Evolutionary conservation across 345 rosid species (phyloP).

Genomic region (Luvunga scandens): DNA sequence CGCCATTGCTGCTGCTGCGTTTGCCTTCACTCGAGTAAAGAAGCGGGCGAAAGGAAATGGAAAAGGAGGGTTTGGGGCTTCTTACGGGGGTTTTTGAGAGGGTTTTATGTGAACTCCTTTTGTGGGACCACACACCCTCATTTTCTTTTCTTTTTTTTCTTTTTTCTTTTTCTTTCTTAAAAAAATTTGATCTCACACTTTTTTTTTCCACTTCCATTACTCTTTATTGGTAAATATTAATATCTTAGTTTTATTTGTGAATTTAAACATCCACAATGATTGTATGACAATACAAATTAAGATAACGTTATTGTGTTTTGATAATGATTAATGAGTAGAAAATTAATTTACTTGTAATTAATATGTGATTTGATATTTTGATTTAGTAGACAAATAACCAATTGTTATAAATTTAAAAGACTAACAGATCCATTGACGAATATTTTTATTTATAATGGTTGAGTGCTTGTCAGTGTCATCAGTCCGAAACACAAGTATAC

Average conservation of each 20-base stretch:
- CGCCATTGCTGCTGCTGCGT: slow-evolving; percentile 46
- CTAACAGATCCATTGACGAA: too few species aligned
- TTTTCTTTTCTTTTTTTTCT: neutral
- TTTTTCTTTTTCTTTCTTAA: neutral
- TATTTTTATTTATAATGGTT: too few species aligned
- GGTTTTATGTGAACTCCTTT: slow-evolving; percentile 8
- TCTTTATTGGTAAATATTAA: neutral
- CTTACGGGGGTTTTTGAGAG: slow-evolving; percentile 3
- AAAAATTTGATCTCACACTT: too few species aligned
- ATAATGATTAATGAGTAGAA: too few species aligned
- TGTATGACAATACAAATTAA: too few species aligned
- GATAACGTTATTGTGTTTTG: too few species aligned
- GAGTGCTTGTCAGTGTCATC: too few species aligned
- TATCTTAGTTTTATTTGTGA: neutral
- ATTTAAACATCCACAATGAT: neutral
- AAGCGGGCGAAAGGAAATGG: neutral
- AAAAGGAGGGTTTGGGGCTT: neutral
- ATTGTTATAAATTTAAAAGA: too few species aligned
- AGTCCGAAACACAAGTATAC: too few species aligned
- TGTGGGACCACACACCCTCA: neutral
- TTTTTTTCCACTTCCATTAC: neutral
- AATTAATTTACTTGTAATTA: too few species aligned
- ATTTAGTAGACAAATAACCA: too few species aligned
- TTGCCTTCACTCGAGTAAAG: neutral
- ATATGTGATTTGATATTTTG: too few species aligned